Evolutionary conservation across 208 protist species (phyloP).

Genomic region (Trypanosoma cruzi): DNA sequence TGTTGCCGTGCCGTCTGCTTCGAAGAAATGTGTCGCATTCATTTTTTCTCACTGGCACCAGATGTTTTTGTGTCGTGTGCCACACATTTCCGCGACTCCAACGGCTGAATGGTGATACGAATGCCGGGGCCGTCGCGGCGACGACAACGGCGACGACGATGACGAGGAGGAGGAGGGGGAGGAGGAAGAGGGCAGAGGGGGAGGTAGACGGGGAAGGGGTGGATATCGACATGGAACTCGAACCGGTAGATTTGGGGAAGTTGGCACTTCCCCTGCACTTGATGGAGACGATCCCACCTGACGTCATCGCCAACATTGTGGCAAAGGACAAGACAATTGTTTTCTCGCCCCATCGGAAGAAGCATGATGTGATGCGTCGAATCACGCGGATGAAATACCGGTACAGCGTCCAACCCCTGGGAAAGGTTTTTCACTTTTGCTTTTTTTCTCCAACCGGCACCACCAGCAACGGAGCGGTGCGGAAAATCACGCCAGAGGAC

Average conservation of each 20-base stretch:
- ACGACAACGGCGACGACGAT: conserved; percentile 21
- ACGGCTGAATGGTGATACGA: background rate
- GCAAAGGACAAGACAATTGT: conserved; percentile 47
- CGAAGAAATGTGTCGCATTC: no score
- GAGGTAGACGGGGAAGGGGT: background rate
- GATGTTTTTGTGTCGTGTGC: background rate
- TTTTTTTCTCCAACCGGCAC: conserved; percentile 26
- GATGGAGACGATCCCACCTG: conserved; percentile 45
- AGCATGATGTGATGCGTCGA: conserved; percentile 14
- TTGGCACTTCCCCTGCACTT: conserved; percentile 48
- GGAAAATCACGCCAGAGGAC: conserved; percentile 13
- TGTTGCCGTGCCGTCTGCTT: background rate
- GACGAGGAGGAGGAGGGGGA: conserved; percentile 11
- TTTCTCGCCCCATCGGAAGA: conserved; percentile 31
- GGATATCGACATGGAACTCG: conserved; percentile 24
- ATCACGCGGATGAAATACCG: conserved; percentile 32
- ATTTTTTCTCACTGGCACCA: background rate
- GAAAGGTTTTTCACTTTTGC: conserved; percentile 60
- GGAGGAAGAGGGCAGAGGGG: background rate
- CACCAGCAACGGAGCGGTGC: background rate
- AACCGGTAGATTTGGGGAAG: conserved; percentile 30
- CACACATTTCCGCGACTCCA: background rate
- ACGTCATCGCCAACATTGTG: conserved; percentile 38
- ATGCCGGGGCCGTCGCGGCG: background rate
- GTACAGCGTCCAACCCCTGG: conserved; percentile 29